A percentile compares a stretch with the other conserved stretches of the same genome.
These are phyloP conservation scores for Botrytis pseudocinerea DNA, from an alignment of 2,329 filamentous ascomycete genomes.

Conservation along the genomic window DNA sequence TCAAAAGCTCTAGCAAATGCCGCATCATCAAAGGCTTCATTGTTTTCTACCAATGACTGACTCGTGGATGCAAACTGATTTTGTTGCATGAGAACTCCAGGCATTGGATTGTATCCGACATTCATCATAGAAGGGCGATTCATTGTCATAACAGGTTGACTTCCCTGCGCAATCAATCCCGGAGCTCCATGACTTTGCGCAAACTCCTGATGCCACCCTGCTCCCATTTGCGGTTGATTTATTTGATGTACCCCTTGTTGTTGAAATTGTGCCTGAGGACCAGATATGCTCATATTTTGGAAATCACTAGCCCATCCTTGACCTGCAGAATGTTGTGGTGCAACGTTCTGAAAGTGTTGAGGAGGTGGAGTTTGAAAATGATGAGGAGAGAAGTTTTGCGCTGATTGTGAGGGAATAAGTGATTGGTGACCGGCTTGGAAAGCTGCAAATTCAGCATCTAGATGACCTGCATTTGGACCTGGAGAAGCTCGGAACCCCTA, in stretches of 20 bases:
- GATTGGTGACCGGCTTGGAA: constrained; percentile 58
- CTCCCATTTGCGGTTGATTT: constrained; percentile 31
- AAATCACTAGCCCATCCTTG: constrained; percentile 46
- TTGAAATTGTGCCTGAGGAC: constrained; percentile 40
- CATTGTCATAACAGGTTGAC: constrained; percentile 17
- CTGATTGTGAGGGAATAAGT: constrained; percentile 36
- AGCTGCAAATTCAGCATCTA: constrained; percentile 69
- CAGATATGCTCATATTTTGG: constrained; percentile 49
- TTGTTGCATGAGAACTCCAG: constrained; percentile 19
- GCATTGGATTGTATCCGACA: constrained; percentile 21
- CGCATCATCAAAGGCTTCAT: constrained; percentile 52
- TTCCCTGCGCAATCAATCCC: not conserved
- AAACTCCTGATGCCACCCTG: constrained; percentile 62
- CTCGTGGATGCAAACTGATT: constrained; percentile 12
- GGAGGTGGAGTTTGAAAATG: constrained; percentile 29
- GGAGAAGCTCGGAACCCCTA: constrained; percentile 63
- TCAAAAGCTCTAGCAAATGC: constrained; percentile 57
- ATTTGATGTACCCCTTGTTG: constrained; percentile 27
- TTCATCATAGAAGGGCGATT: constrained; percentile 21
- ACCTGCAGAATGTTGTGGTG: constrained; percentile 29
- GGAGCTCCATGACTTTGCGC: constrained; percentile 22
- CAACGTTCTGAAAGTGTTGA: constrained; percentile 27
- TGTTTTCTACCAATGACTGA: constrained; percentile 40
- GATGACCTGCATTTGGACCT: constrained; percentile 52
- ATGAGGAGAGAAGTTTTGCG: constrained; percentile 31